Conservation (phyloP, 73 alveolate species). For the Paramecium primaurelia region DNA sequence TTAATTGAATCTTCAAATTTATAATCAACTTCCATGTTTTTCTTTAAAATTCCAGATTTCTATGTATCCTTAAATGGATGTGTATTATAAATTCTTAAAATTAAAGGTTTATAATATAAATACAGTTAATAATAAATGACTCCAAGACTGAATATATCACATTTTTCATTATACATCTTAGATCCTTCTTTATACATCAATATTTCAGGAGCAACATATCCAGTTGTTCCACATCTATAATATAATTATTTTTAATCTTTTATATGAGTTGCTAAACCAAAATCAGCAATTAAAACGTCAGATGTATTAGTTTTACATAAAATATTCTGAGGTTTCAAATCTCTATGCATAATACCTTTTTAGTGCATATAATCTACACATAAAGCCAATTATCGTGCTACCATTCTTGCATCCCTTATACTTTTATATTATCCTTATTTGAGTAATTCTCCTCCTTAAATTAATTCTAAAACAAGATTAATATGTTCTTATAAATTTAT, state of each 20-base stretch:
- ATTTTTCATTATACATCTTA: constrained; percentile 38
- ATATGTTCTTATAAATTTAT: not conserved
- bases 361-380: constrained; percentile 50
- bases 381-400: not conserved
- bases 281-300: constrained; percentile 2
- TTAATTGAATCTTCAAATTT: not conserved
- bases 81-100: not conserved
- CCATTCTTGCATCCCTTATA: not conserved
- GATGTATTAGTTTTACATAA: not conserved
- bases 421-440: not conserved
- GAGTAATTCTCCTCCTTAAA: constrained; percentile 22
- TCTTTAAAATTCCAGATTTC: not conserved
- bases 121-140: constrained; percentile 6
- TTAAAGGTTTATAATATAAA: not conserved
- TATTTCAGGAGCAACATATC: constrained; percentile 57
- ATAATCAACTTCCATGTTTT: not conserved
- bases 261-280: constrained; percentile 21
- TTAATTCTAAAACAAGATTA: not conserved
- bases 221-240: constrained; percentile 52
- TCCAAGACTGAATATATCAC: constrained; percentile 50
- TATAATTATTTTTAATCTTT: not conserved
- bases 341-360: constrained; percentile 66
- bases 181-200: constrained; percentile 15
- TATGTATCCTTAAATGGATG: not conserved
- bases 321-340: constrained; percentile 67